These are phyloP conservation scores for Spinellus fusiger DNA, from an alignment of 192 early-diverging fungal genomes.

Conservation along the genomic window DNA sequence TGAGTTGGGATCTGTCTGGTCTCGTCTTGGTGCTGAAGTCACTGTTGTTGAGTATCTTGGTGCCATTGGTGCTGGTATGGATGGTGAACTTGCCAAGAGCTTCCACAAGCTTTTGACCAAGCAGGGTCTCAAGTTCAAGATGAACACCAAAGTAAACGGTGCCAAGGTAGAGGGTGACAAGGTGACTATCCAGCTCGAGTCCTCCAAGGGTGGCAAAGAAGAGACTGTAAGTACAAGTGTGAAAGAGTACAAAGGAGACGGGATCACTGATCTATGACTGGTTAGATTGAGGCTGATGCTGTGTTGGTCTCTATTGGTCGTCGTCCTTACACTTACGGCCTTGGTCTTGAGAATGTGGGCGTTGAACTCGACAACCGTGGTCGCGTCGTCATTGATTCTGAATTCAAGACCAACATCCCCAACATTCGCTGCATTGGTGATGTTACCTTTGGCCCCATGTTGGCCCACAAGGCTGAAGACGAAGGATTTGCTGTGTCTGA, in stretches of 20 bases:
- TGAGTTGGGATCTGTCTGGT: conserved; percentile 98
- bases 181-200: conserved; percentile 87
- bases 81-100: conserved; percentile 83
- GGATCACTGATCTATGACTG: background rate
- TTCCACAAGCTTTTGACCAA: conserved; percentile 91
- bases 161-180: conserved; percentile 81
- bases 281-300: conserved; percentile 80
- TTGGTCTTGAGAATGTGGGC: conserved; percentile 89
- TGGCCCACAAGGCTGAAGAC: conserved; percentile 99
- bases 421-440: conserved; percentile 96
- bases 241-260: background rate
- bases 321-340: conserved; percentile 87
- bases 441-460: conserved; percentile 94
- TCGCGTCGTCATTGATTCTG: conserved; percentile 78
- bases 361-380: conserved; percentile 83
- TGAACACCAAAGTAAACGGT: conserved; percentile 91
- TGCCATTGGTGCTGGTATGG: conserved; percentile 96
- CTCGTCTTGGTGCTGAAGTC: conserved; percentile 88
- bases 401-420: conserved; percentile 81
- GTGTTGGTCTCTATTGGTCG: conserved; percentile 93
- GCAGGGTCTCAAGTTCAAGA: conserved; percentile 98
- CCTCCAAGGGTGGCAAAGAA: conserved; percentile 71
- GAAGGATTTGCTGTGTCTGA: conserved; percentile 96
- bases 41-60: conserved; percentile 94
- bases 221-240: conserved; percentile 60